Evolutionary conservation across 768 basidiomycete species (phyloP).

Genomic region (Boletus speciosus): DNA sequence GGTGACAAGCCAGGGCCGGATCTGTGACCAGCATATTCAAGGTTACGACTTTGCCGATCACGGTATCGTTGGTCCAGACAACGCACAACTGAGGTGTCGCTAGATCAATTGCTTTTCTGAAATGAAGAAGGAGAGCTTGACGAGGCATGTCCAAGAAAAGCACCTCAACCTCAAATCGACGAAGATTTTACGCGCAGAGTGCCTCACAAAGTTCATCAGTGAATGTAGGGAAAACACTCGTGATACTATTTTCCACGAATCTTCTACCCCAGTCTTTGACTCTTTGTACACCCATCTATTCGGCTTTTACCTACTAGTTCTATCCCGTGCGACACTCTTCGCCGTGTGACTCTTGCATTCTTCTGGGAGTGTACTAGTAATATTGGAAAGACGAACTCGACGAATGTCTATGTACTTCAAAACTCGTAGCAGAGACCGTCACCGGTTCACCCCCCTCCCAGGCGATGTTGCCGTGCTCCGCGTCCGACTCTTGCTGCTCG

Average conservation of each 20-base stretch:
- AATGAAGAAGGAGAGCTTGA: slow-evolving; percentile 30
- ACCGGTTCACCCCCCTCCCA: slow-evolving; percentile 18
- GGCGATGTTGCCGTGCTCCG: slow-evolving; percentile 29
- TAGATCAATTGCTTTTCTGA: slow-evolving; percentile 18
- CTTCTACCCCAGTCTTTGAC: no score
- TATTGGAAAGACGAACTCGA: background rate
- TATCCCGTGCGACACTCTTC: no score
- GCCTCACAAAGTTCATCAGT: no score
- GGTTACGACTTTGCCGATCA: slow-evolving; percentile 12
- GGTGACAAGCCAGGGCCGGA: background rate
- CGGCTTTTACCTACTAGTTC: no score
- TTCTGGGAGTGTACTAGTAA: background rate
- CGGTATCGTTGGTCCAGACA: slow-evolving; percentile 19
- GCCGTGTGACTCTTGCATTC: no score
- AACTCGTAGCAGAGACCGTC: background rate
- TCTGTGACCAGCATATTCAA: slow-evolving; percentile 7
- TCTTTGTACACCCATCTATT: no score
- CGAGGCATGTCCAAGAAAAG: slow-evolving; percentile 25
- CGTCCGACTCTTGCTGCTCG: slow-evolving; percentile 24
- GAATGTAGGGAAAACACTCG: slow-evolving; percentile 4
- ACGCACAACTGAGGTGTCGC: slow-evolving; percentile 1
- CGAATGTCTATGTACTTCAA: background rate
- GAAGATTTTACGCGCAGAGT: no score
- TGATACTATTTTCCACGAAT: background rate
- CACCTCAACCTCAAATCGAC: background rate